Conservation (phyloP, 352 stramenopile genomes). For the Pythium insidiosum region DNA sequence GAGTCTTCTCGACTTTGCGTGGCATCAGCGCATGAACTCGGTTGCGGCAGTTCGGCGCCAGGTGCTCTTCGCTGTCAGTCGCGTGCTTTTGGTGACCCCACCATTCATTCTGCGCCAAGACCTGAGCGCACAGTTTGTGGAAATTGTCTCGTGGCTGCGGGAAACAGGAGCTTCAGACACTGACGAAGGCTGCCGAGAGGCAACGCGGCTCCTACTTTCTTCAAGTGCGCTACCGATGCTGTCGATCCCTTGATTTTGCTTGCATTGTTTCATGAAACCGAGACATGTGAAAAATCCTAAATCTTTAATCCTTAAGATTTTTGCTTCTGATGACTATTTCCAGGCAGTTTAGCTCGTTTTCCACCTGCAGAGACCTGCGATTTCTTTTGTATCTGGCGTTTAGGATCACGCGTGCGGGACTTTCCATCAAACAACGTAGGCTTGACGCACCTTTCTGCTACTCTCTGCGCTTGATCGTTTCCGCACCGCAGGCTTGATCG, state of each 20-base stretch:
- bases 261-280: neutral
- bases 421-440: no score
- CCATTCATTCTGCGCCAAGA: slow-evolving; percentile 50
- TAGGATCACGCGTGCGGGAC: no score
- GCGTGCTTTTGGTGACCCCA: slow-evolving; percentile 53
- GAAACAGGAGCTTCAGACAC: slow-evolving; percentile 34
- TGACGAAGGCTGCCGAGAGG: slow-evolving; percentile 65
- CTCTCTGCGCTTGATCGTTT: no score
- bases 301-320: neutral
- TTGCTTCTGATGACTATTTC: neutral
- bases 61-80: slow-evolving; percentile 65
- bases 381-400: neutral
- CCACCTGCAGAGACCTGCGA: neutral
- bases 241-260: neutral
- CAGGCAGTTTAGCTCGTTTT: neutral
- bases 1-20: slow-evolving; percentile 61
- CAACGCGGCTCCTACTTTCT: slow-evolving; percentile 39
- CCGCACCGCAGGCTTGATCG: no score
- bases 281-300: neutral
- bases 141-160: slow-evolving; percentile 48
- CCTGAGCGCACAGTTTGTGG: slow-evolving; percentile 27
- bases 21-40: slow-evolving; percentile 31
- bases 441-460: no score
- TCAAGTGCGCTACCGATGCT: slow-evolving; percentile 27
- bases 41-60: slow-evolving; percentile 58